Conservation (phyloP, 805 yeast species). For the Schwanniomyces polymorphus region DNA sequence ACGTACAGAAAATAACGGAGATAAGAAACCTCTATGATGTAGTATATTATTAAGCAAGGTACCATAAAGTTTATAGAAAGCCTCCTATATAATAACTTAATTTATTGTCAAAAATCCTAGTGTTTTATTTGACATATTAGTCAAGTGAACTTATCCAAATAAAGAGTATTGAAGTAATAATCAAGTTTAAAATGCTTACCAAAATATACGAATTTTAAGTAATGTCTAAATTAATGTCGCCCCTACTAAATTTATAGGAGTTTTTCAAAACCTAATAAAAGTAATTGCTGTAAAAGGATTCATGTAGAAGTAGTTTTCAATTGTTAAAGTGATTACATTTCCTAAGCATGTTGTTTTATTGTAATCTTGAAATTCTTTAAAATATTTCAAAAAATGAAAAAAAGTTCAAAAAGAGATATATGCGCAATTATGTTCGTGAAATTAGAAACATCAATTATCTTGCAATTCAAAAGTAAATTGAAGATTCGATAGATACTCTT, state of each 20-base stretch:
- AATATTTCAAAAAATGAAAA: background rate
- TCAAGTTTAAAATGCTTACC: background rate
- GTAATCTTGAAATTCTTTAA: background rate
- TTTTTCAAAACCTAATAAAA: no score
- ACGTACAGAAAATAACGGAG: background rate
- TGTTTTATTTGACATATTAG: no score
- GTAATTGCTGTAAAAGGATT: background rate
- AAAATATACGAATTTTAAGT: background rate
- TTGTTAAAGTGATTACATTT: no score
- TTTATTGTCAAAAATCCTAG: no score
- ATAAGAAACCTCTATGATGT: background rate
- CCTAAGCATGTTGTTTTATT: no score
- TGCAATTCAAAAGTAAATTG: background rate
- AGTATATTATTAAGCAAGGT: background rate
- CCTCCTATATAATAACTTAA: no score
- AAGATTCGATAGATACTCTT: background rate
- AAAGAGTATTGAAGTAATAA: background rate
- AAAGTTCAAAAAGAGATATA: no score
- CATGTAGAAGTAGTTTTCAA: background rate
- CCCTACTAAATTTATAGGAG: no score
- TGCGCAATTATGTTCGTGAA: no score
- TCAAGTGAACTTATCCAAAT: no score
- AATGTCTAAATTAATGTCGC: no score
- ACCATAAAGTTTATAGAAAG: background rate
- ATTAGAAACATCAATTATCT: no score